Evolutionary conservation across 2,329 filamentous ascomycete genomes (phyloP), one percentile per base, ranked within the genome.

Genomic region (Fusarium chuoi): DNA sequence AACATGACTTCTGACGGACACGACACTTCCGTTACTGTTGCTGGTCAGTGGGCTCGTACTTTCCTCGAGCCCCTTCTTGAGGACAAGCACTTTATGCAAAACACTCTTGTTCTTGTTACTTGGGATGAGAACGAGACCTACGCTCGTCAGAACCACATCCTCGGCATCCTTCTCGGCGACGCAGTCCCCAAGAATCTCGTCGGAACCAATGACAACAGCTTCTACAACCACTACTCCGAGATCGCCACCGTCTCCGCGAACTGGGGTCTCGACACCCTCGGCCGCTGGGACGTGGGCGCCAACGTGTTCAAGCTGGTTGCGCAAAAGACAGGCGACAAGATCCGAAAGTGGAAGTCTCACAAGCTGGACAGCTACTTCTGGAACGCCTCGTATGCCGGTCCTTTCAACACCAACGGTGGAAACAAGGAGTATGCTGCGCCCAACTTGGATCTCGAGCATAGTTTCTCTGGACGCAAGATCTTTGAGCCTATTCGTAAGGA

Each of bases 121-220:
- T 96, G 94, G 78, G 94, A 96, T 73, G 94, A 96, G 84, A 93
- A 91, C 80, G 89, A 92, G 76, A 90, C 88, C 15, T 94, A 95
- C 82, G 81, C 85, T 11, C 83, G 85, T 33, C 87, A 89, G 75
- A 96, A 96, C 87, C 86, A 87, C 45, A 88, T 96, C 59, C 88
- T 94, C 68, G 89, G 85, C 71, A 87, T 96, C 73, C 87, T 96
- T 1, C 84, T 96, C 7, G 94, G 94, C 22, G 93, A 93, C 66
- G 91, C 90, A n/a, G 82, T 97, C 5, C 92, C 93, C 17, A 59
- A 84, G 9, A 59, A 87, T n/a, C 87, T 93, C 3, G 83, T 90
- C 46, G 92, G 92, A 63, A 94, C 92, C 30, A 89, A 85, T 5
- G 94, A 97, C 81, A 78, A 83, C 76, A 89, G 85, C 78, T 95